A percentile compares a stretch with the other conserved stretches of the same genome.
phyloP scores from a whole-genome alignment of 129 eudicot genomes.

The Centrapalus pauciflorus region DNA sequence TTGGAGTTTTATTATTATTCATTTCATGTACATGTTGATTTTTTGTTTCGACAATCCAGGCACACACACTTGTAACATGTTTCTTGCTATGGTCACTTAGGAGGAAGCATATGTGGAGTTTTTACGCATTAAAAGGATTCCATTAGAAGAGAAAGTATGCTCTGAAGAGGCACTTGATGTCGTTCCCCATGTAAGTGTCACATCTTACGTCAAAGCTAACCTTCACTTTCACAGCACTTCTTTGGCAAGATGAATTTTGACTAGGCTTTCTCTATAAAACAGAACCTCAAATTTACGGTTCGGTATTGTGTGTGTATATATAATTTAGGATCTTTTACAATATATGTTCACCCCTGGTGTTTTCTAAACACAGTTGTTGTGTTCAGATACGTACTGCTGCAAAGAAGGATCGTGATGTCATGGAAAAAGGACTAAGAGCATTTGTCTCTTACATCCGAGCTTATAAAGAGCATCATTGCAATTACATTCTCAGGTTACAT shows the following conservation, averaged over 20 bases:
- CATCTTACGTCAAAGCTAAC: neutral
- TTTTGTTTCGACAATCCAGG: neutral
- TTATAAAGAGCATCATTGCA: constrained; percentile 89
- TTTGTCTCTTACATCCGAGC: constrained; percentile 91
- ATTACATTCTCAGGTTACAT: constrained; percentile 71
- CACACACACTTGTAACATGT: neutral
- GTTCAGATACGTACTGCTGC: constrained; percentile 78
- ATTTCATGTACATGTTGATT: neutral
- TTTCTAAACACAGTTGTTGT: neutral
- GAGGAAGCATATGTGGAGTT: constrained; percentile 89
- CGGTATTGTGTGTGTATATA: neutral
- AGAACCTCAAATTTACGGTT: neutral
- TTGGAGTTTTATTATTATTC: neutral
- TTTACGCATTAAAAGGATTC: constrained; percentile 66
- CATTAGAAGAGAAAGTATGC: constrained; percentile 61
- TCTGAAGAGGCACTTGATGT: constrained; percentile 56
- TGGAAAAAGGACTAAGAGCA: constrained; percentile 92
- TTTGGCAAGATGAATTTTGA: neutral
- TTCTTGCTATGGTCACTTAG: constrained; percentile 23
- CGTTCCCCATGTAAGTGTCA: constrained; percentile 55
- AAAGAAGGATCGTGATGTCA: constrained; percentile 78
- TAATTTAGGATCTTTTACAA: neutral
- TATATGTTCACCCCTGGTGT: neutral
- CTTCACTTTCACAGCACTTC: neutral
- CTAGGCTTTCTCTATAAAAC: neutral